These are phyloP conservation scores for Neurospora sp. DNA, from an alignment of 495 filamentous ascomycete genomes.

Conservation along the genomic window DNA sequence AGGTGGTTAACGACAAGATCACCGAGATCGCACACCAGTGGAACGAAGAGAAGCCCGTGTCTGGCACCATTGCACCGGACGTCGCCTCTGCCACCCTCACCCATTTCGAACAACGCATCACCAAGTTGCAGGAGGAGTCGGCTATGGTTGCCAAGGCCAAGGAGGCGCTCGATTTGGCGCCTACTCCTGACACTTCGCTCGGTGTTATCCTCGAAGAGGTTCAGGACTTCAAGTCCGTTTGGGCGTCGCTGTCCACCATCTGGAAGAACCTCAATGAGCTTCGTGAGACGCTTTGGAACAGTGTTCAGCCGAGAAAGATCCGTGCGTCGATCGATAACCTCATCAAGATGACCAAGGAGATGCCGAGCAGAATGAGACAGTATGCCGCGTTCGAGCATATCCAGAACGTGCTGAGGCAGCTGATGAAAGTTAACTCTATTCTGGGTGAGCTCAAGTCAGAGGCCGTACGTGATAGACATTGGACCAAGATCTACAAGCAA, in stretches of 20 bases:
- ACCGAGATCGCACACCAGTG: conserved; percentile 70
- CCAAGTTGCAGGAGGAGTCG: conserved; percentile 70
- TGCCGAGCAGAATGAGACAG: conserved; percentile 97
- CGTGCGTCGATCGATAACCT: conserved; percentile 78
- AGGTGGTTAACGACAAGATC: conserved; percentile 79
- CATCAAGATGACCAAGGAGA: conserved; percentile 97
- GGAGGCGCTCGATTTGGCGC: conserved; percentile 85
- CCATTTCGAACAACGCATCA: conserved; percentile 73
- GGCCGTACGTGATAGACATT: conserved; percentile 90
- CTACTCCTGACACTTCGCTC: conserved; percentile 65
- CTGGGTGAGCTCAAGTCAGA: conserved; percentile 92
- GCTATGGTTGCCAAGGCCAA: conserved; percentile 95
- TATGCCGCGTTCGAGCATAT: conserved; percentile 99
- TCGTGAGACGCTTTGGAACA: conserved; percentile 83
- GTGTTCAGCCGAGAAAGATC: conserved; percentile 84
- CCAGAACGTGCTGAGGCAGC: conserved; percentile 76
- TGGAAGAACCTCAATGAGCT: conserved; percentile 96
- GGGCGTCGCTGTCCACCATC: conserved; percentile 86
- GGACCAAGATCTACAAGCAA: conserved; percentile 93
- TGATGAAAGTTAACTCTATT: conserved; percentile 81
- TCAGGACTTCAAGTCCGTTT: conserved; percentile 97
- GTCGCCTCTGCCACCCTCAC: conserved; percentile 70
- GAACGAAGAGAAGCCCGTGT: conserved; percentile 94
- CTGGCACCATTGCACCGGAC: conserved; percentile 81
- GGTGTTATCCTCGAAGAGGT: conserved; percentile 84